A percentile compares a stretch with the other conserved stretches of the same genome.
phyloP scores from a whole-genome alignment of 2,329 filamentous ascomycete species.

The Cercospora sp. region DNA sequence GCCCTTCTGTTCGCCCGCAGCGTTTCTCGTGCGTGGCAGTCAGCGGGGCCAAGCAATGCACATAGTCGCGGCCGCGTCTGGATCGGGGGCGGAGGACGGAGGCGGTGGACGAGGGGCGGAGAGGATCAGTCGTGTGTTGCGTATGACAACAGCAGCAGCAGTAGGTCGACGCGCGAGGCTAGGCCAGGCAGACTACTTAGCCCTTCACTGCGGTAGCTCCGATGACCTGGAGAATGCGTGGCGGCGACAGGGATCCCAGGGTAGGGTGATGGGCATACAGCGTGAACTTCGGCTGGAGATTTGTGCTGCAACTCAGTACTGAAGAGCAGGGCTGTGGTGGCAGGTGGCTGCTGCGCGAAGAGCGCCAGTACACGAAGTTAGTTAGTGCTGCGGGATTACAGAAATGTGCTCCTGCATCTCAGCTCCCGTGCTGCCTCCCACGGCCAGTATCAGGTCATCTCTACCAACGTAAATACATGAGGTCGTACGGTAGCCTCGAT shows the following conservation, averaged over 20 bases:
- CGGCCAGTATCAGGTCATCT: neutral
- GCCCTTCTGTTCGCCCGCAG: neutral
- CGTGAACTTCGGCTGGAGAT: slow-evolving; percentile 12
- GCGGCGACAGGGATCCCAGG: neutral
- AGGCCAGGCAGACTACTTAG: neutral
- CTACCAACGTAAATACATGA: neutral
- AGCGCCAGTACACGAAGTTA: neutral
- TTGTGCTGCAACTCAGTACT: neutral
- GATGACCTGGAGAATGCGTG: slow-evolving; percentile 1
- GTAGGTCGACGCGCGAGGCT: neutral
- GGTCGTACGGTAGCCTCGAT: neutral
- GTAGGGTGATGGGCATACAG: neutral
- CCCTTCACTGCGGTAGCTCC: neutral
- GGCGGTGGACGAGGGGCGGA: neutral
- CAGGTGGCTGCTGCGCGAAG: neutral
- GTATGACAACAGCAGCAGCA: neutral
- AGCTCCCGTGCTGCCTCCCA: neutral
- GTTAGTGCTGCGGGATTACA: neutral
- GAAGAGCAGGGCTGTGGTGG: too few relatives aligned
- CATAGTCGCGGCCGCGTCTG: neutral
- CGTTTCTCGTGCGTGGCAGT: neutral
- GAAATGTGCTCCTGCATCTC: neutral
- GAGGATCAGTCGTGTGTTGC: neutral
- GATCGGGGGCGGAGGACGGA: neutral
- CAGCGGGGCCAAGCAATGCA: neutral